phyloP scores from a whole-genome alignment of 768 basidiomycete species.

The Phlegmacium glaucopus region DNA sequence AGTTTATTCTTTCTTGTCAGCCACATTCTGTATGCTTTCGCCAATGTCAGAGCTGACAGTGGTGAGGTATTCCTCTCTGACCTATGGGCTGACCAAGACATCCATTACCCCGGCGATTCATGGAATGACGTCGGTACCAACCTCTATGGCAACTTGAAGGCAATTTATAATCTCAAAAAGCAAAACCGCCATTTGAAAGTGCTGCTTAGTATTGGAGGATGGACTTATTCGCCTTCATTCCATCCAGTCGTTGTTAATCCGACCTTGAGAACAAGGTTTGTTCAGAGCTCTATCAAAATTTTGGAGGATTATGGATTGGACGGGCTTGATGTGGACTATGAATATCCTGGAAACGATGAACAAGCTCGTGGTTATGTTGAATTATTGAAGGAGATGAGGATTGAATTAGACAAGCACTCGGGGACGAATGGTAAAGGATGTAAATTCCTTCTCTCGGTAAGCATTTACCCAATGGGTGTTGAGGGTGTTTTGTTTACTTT shows the following conservation, averaged over 20 bases:
- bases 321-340: constrained; percentile 90
- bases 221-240: constrained; percentile 89
- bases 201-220: constrained; percentile 90
- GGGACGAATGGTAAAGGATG: constrained; percentile 49
- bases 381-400: constrained; percentile 73
- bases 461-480: no score
- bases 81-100: constrained; percentile 93
- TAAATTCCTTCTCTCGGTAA: constrained; percentile 72
- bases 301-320: constrained; percentile 93
- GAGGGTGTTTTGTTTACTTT: no score
- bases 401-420: constrained; percentile 74
- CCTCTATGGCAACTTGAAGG: constrained; percentile 94
- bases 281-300: constrained; percentile 71
- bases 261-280: constrained; percentile 66
- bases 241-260: constrained; percentile 75
- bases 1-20: constrained; percentile 29
- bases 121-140: constrained; percentile 93
- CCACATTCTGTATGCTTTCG: constrained; percentile 92
- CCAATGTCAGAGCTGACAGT: constrained; percentile 76
- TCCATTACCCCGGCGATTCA: constrained; percentile 91
- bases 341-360: constrained; percentile 77
- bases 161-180: constrained; percentile 89
- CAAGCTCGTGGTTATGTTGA: constrained; percentile 84
- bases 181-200: constrained; percentile 75
- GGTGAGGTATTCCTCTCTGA: constrained; percentile 91